Evolutionary conservation across 2,329 filamentous ascomycete genomes (phyloP), one percentile per base, ranked within the genome.

Genomic region (Trichoderma cornu-damae): DNA sequence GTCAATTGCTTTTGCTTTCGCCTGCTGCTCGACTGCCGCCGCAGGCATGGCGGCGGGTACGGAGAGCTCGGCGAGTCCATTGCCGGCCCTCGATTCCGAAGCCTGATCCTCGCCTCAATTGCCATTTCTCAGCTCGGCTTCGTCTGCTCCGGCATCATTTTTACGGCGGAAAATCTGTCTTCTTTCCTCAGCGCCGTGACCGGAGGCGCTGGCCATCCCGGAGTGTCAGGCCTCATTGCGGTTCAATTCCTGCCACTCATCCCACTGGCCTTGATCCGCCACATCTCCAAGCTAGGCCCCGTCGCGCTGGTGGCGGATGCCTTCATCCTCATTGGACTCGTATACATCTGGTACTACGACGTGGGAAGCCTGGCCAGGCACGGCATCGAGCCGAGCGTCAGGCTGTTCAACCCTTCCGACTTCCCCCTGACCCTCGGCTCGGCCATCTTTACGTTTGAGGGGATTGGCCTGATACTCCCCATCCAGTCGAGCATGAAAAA

Each of bases 371-470:
- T 90, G 14, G 74, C 78, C 1, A 67, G 70, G 4, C 68, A 78
- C 18, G 86, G 86, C 54, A 75, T 86, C 53, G 78, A 83, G 60
- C 73, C 78, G 1, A 81, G 79, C 0, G 84, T 90, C n/a, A 74
- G 77, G 50, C 74, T 88, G 12, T 89, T 90, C 77, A 90, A 90
- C 69, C 83, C 87, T 0, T 73, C 77, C 24, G 77, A 81, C 57
- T 90, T 86, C 67, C 86, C 87, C 0, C 74, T 90, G 54, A 90
- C 86, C 24, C 80, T 90, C 47, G 87, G 87, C 52, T 83, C 85
- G 2, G 83, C 86, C 35, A 89, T 90, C 66, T 90, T 90, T 72
- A 89, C 87, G 0, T 90, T 89, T 63, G 87, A 90, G 68, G 87
- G 87, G 47, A 90, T 90, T 46, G 87, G 87, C 1, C 80, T 90